Evolutionary conservation across 495 filamentous ascomycete species (phyloP).

Genomic region (Tuber indicum): DNA sequence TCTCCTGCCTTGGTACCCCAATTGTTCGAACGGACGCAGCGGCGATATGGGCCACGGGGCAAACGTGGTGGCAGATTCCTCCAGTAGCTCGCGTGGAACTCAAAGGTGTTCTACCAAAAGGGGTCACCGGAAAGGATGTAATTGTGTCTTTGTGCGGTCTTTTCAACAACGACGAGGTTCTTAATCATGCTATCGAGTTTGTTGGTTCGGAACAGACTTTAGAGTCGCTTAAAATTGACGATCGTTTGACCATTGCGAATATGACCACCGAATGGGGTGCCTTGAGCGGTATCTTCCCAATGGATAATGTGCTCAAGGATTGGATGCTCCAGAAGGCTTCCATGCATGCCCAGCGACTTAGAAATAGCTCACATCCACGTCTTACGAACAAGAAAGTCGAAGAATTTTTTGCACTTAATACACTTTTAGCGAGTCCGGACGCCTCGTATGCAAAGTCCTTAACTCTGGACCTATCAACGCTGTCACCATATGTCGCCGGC

Average conservation of each 20-base stretch:
- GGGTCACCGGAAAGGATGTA: slow-evolving; percentile 92
- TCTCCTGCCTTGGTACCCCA: slow-evolving; percentile 69
- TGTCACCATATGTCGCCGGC: slow-evolving; percentile 80
- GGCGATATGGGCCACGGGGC: slow-evolving; percentile 75
- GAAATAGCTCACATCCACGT: slow-evolving; percentile 43
- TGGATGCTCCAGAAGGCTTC: slow-evolving; percentile 79
- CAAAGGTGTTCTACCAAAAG: slow-evolving; percentile 63
- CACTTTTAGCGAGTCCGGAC: slow-evolving; percentile 63
- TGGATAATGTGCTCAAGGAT: slow-evolving; percentile 62
- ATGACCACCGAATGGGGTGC: slow-evolving; percentile 98
- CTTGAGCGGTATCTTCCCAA: slow-evolving; percentile 72
- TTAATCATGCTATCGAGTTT: slow-evolving; percentile 92
- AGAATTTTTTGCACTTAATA: slow-evolving; percentile 57
- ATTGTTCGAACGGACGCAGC: slow-evolving; percentile 84
- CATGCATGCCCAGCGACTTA: slow-evolving; percentile 45
- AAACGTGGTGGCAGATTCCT: slow-evolving; percentile 87
- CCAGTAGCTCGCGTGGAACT: slow-evolving; percentile 75
- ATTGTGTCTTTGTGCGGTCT: slow-evolving; percentile 84
- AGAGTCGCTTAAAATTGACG: slow-evolving; percentile 64
- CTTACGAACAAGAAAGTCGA: slow-evolving; percentile 68
- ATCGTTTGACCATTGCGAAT: slow-evolving; percentile 78
- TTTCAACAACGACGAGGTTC: slow-evolving; percentile 81
- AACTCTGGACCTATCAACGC: slow-evolving; percentile 67
- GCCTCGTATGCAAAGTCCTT: slow-evolving; percentile 79
- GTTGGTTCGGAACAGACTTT: slow-evolving; percentile 73